Conservation (phyloP, 1,284 basidiomycete genomes). For the Puccinia hordei region DNA sequence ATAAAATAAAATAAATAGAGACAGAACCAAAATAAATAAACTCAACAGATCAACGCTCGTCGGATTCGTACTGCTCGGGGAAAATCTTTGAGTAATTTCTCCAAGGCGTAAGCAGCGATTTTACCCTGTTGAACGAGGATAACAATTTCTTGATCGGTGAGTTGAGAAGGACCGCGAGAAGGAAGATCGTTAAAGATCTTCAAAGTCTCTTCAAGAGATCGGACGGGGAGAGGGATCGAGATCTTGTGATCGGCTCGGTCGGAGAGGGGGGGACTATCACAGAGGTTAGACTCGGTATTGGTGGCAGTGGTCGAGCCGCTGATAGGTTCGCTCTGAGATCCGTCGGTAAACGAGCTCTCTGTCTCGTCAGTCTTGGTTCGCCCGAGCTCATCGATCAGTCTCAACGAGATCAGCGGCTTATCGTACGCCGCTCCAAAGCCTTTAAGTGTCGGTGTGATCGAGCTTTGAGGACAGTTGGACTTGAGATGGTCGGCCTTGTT, state of each 20-base stretch:
- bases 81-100: slow-evolving; percentile 79
- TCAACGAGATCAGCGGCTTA: slow-evolving; percentile 35
- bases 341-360: neutral
- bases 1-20: no score
- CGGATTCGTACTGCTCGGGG: slow-evolving; percentile 85
- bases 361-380: neutral
- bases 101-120: slow-evolving; percentile 88
- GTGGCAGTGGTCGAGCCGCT: slow-evolving; percentile 35
- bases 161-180: slow-evolving; percentile 62
- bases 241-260: neutral
- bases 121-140: slow-evolving; percentile 86
- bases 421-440: slow-evolving; percentile 40
- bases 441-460: slow-evolving; percentile 48
- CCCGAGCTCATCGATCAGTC: slow-evolving; percentile 7
- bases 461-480: neutral
- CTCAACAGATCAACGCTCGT: slow-evolving; percentile 74
- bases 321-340: neutral
- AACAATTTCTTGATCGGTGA: slow-evolving; percentile 92
- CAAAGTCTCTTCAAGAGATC: slow-evolving; percentile 55
- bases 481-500: slow-evolving; percentile 3
- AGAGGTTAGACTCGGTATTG: slow-evolving; percentile 31
- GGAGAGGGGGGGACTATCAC: slow-evolving; percentile 6
- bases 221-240: neutral
- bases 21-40: no score
- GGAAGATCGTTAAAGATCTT: slow-evolving; percentile 79